A percentile compares a stretch with the other conserved stretches of the same genome.
Evolutionary conservation across 164 flowering plant genomes (phyloP).

Genomic region (Sedum album): DNA sequence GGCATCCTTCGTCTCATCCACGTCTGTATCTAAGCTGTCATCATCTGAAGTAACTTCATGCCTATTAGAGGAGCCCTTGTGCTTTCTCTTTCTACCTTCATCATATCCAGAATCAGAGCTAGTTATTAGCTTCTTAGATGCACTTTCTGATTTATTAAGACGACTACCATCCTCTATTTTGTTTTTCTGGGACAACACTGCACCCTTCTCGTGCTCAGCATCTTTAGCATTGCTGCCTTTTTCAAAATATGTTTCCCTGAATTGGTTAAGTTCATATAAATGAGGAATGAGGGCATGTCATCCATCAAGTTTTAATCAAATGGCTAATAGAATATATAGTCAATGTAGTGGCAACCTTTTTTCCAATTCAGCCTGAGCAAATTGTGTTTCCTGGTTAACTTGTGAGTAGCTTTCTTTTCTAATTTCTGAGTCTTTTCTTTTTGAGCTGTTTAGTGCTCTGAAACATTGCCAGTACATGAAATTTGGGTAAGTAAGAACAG

Average conservation of each 20-base stretch:
- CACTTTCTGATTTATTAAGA: slow-evolving; percentile 16
- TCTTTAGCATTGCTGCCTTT: neutral
- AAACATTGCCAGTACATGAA: neutral
- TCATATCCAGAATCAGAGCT: slow-evolving; percentile 37
- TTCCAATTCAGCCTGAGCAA: neutral
- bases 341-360: neutral
- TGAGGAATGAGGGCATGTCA: neutral
- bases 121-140: slow-evolving; percentile 17
- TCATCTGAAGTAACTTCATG: slow-evolving; percentile 37
- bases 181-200: slow-evolving; percentile 3
- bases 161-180: slow-evolving; percentile 19
- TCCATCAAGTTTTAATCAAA: neutral
- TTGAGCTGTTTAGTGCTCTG: neutral
- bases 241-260: neutral
- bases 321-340: neutral
- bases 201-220: neutral
- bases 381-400: neutral
- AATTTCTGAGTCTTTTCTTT: neutral
- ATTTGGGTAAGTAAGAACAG: neutral
- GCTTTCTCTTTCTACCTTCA: slow-evolving; percentile 44
- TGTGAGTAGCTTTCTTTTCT: neutral
- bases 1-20: slow-evolving; percentile 44
- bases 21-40: slow-evolving; percentile 44
- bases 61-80: slow-evolving; percentile 33
- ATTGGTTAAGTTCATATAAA: neutral